phyloP scores from a whole-genome alignment of 2,329 filamentous ascomycete genomes.

The Sporothrix protearum region DNA sequence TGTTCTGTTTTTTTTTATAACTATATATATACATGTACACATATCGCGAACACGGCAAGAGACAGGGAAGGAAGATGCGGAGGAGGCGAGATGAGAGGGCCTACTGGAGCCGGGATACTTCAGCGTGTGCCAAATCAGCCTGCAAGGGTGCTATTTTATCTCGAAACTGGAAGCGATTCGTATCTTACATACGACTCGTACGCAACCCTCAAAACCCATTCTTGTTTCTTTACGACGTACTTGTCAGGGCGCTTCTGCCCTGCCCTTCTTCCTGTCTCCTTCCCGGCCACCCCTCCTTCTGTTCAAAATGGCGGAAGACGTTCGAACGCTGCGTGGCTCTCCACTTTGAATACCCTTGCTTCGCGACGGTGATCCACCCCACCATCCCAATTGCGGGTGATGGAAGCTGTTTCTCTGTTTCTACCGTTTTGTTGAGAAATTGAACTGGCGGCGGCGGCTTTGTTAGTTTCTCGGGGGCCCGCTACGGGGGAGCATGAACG shows the following conservation, averaged over 20 bases:
- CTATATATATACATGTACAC: no score
- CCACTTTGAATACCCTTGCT: conserved; percentile 16
- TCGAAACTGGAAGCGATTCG: not conserved
- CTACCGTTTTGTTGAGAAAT: not conserved
- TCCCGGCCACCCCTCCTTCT: not conserved
- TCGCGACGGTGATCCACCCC: not conserved
- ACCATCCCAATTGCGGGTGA: not conserved
- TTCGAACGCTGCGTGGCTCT: not conserved
- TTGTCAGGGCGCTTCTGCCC: not conserved
- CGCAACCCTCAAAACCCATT: not conserved
- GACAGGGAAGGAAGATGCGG: not conserved
- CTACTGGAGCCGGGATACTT: no score
- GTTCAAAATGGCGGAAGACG: not conserved
- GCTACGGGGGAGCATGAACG: not conserved
- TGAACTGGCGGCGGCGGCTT: not conserved
- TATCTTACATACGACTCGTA: no score
- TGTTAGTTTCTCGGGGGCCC: not conserved
- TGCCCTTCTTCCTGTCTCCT: not conserved
- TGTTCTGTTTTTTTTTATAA: not conserved
- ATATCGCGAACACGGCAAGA: not conserved
- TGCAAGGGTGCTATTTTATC: not conserved
- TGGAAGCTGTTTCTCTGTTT: not conserved
- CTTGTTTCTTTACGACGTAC: not conserved
- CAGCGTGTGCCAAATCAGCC: not conserved
- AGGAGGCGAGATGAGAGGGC: not conserved